Evolutionary conservation across 1,139 yeast genomes (phyloP).

Genomic region (Nadsonia starkeyi-henricii): DNA sequence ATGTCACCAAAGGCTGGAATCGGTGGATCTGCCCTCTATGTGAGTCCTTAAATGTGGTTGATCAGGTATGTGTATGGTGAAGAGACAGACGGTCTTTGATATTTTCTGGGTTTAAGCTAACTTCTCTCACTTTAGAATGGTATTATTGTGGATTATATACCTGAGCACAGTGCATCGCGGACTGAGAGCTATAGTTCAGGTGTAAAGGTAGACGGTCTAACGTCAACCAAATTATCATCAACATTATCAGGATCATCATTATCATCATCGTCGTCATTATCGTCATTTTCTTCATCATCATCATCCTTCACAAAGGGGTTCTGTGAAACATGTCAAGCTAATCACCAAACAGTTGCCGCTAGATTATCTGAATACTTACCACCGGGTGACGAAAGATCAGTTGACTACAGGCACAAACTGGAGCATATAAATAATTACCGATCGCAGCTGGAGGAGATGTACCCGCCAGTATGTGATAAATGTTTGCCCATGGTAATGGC

Average conservation of each 20-base stretch:
- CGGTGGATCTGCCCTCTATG: neutral
- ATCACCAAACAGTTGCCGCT: neutral
- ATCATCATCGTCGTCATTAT: too few species aligned
- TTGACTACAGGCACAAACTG: neutral
- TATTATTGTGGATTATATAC: neutral
- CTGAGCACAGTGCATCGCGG: neutral
- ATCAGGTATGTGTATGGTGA: neutral
- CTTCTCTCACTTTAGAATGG: neutral
- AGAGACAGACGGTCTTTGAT: too few species aligned
- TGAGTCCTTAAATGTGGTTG: neutral
- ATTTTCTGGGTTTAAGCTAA: too few species aligned
- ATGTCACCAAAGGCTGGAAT: neutral
- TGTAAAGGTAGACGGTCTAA: neutral
- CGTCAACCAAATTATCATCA: neutral
- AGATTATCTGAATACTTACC: neutral
- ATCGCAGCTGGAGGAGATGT: neutral
- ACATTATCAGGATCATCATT: too few species aligned
- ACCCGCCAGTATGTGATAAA: neutral
- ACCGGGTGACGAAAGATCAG: neutral
- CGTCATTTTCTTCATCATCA: too few species aligned
- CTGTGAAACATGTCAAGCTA: neutral
- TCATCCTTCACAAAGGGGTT: neutral
- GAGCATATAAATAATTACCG: neutral
- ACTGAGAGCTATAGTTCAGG: neutral
- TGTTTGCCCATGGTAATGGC: neutral